A percentile compares a stretch with the other conserved stretches of the same genome.
phyloP scores from a whole-genome alignment of 2,329 filamentous ascomycete species.

The Mollisia scopiformis region DNA sequence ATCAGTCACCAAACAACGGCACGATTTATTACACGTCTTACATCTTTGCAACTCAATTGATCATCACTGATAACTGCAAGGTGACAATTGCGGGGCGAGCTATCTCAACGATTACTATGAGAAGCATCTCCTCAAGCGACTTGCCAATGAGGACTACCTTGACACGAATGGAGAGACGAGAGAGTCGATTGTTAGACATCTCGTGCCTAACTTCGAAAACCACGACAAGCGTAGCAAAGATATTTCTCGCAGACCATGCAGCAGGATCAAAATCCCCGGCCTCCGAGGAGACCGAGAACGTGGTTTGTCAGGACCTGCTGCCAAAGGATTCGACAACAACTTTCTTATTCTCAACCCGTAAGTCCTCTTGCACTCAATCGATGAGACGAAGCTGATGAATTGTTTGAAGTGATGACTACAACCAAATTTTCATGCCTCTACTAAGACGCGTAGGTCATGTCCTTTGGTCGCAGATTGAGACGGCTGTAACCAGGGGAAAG shows the following conservation, averaged over 20 bases:
- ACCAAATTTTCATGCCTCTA: constrained; percentile 21
- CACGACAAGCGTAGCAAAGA: constrained; percentile 15
- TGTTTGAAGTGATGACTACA: constrained; percentile 19
- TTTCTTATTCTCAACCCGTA: constrained; percentile 16
- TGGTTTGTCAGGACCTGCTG: constrained; percentile 1
- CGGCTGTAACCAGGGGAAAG: constrained; percentile 9
- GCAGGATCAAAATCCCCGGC: constrained; percentile 14
- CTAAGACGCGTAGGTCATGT: constrained; percentile 10
- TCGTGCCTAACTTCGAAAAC: constrained; percentile 18
- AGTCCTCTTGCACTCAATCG: background rate
- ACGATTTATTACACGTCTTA: no score
- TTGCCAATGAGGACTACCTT: constrained; percentile 16
- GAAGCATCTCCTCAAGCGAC: constrained; percentile 5
- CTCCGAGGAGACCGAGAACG: constrained; percentile 13
- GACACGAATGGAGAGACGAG: constrained; percentile 11
- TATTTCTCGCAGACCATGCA: background rate
- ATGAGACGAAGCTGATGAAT: background rate
- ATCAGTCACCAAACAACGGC: no score
- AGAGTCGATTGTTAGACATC: constrained; percentile 7
- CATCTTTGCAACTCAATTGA: no score
- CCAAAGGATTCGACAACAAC: constrained; percentile 19
- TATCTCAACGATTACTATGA: constrained; percentile 23
- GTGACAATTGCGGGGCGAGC: constrained; percentile 21
- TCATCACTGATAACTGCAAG: no score
- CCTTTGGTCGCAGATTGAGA: constrained; percentile 15